Evolutionary conservation across 163 green algal genomes (phyloP).

Genomic region (Prototheca wickerhamii): DNA sequence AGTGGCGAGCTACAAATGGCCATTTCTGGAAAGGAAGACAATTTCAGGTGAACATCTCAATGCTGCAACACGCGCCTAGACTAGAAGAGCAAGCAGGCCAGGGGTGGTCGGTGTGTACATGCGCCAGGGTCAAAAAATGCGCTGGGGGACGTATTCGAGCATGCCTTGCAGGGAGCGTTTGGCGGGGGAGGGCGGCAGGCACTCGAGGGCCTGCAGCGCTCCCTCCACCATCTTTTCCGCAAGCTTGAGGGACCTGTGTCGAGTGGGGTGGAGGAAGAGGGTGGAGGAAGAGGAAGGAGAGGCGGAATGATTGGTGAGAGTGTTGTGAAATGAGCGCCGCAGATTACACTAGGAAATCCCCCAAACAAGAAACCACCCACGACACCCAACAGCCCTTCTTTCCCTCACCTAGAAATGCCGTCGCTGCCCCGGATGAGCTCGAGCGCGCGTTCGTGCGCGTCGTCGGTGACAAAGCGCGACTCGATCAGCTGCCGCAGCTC

Average conservation of each 20-base stretch:
- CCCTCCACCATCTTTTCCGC: slow-evolving; percentile 72
- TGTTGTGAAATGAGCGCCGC: too few relatives aligned
- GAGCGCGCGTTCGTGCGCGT: slow-evolving; percentile 62
- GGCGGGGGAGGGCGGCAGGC: slow-evolving; percentile 59
- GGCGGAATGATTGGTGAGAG: too few relatives aligned
- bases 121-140: slow-evolving; percentile 81
- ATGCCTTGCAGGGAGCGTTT: slow-evolving; percentile 79
- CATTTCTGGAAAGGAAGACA: too few relatives aligned
- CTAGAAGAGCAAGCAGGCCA: too few relatives aligned
- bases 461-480: background rate
- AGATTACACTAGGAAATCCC: too few relatives aligned
- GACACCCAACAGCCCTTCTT: background rate
- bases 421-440: slow-evolving; percentile 61
- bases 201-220: slow-evolving; percentile 56
- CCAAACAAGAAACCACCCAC: too few relatives aligned
- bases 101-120: too few relatives aligned
- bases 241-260: slow-evolving; percentile 40
- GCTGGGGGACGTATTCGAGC: slow-evolving; percentile 91
- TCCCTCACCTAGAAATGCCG: slow-evolving; percentile 51
- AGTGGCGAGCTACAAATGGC: too few relatives aligned
- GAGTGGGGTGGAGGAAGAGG: background rate
- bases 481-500: slow-evolving; percentile 23
- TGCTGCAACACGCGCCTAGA: too few relatives aligned
- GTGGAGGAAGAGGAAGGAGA: background rate
- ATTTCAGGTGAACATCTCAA: too few relatives aligned